phyloP scores from a whole-genome alignment of 345 rosid species.

The Linum lewisii region DNA sequence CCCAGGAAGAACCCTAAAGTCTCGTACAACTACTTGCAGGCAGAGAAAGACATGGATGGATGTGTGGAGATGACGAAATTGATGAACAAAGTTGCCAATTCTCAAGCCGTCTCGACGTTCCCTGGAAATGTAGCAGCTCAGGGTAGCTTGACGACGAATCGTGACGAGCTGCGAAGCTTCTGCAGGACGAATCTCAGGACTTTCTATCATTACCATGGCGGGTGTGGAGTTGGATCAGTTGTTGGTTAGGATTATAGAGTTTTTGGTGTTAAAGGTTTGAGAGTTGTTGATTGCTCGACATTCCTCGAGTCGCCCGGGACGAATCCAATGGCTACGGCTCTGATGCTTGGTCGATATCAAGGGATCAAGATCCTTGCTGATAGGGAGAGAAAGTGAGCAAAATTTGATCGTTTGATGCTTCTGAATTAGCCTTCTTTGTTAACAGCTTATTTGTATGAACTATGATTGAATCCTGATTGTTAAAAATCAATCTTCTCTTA shows the following conservation, averaged over 20 bases:
- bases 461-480: no score
- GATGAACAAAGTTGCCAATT: slow-evolving; percentile 41
- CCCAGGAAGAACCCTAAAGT: slow-evolving; percentile 62
- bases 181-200: slow-evolving; percentile 62
- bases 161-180: slow-evolving; percentile 28
- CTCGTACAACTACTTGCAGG: slow-evolving; percentile 51
- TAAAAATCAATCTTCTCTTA: no score
- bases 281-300: slow-evolving; percentile 71
- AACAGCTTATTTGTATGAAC: no score
- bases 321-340: slow-evolving; percentile 72
- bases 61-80: slow-evolving; percentile 49
- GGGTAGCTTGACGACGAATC: slow-evolving; percentile 23
- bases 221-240: slow-evolving; percentile 49
- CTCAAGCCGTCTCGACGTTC: slow-evolving; percentile 41
- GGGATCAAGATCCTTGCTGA: slow-evolving; percentile 44
- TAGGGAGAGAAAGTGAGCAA: no score
- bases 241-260: slow-evolving; percentile 48
- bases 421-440: no score
- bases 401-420: no score
- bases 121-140: slow-evolving; percentile 24
- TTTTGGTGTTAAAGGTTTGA: slow-evolving; percentile 34
- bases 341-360: slow-evolving; percentile 77
- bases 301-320: slow-evolving; percentile 69
- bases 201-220: slow-evolving; percentile 64
- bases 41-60: slow-evolving; percentile 40